Evolutionary conservation across 2,329 filamentous ascomycete genomes (phyloP).

Genomic region (Scytalidium sp.): DNA sequence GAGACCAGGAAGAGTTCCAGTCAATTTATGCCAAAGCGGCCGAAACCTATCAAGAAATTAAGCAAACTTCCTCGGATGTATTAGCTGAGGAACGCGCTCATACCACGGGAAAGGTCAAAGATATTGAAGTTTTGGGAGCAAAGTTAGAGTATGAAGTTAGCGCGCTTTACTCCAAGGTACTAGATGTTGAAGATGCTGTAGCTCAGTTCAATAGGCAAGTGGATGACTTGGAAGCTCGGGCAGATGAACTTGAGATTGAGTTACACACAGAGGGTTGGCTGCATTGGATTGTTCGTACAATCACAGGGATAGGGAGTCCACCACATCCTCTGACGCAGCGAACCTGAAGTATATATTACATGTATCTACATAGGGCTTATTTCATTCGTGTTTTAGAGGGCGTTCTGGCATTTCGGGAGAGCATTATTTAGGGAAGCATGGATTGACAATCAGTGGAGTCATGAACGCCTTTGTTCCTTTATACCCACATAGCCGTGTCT

Average conservation of each 20-base stretch:
- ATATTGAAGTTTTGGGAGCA: conserved; percentile 76
- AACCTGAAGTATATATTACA: not conserved
- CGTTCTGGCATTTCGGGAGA: not conserved
- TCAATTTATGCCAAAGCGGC: conserved; percentile 65
- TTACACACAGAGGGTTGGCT: conserved; percentile 28
- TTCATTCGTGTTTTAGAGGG: not conserved
- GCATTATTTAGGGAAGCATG: not conserved
- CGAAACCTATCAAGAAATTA: conserved; percentile 67
- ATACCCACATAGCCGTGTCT: not conserved
- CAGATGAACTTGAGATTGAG: conserved; percentile 55
- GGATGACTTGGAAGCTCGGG: conserved; percentile 62
- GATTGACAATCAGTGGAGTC: not conserved
- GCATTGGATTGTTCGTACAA: conserved; percentile 27
- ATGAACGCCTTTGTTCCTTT: not conserved
- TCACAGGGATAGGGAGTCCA: conserved; percentile 31
- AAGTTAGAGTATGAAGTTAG: conserved; percentile 92
- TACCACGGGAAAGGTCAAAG: conserved; percentile 69
- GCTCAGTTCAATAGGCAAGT: conserved; percentile 78
- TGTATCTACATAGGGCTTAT: conserved; percentile 6
- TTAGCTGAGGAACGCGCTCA: conserved; percentile 66
- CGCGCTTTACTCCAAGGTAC: conserved; percentile 72
- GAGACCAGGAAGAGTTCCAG: conserved; percentile 64
- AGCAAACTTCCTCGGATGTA: conserved; percentile 65
- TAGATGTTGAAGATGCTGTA: conserved; percentile 84
- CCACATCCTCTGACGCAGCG: not conserved